Conservation (phyloP, 257 asterid species). For the Pogostemon cablin region DNA sequence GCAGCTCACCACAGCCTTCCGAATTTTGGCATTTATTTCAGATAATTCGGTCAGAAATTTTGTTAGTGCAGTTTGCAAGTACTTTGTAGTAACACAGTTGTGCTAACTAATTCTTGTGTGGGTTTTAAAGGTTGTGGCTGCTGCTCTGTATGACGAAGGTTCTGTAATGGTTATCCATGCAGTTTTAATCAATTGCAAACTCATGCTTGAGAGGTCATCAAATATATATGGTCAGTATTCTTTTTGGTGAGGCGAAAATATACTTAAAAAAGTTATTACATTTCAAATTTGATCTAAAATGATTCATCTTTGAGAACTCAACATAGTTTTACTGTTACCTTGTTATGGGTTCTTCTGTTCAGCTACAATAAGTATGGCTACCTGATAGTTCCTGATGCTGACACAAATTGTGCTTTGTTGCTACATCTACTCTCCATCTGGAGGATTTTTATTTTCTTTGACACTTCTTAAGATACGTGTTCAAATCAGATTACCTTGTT, state of each 20-base stretch:
- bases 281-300: background rate
- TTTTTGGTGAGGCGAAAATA: background rate
- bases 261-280: slow-evolving; percentile 4
- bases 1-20: slow-evolving; percentile 90
- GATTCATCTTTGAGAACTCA: background rate
- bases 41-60: slow-evolving; percentile 65
- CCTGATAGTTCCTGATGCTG: slow-evolving; percentile 9
- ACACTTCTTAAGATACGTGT: slow-evolving; percentile 30
- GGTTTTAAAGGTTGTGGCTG: slow-evolving; percentile 68
- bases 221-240: slow-evolving; percentile 80
- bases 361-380: slow-evolving; percentile 18
- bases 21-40: slow-evolving; percentile 89
- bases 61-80: slow-evolving; percentile 24
- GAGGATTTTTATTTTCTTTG: slow-evolving; percentile 22
- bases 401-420: background rate
- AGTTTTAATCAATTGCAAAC: slow-evolving; percentile 77
- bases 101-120: slow-evolving; percentile 41
- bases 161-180: slow-evolving; percentile 98
- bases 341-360: slow-evolving; percentile 1
- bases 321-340: slow-evolving; percentile 8
- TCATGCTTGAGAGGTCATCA: slow-evolving; percentile 95
- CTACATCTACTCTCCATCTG: slow-evolving; percentile 14
- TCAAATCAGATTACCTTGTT: slow-evolving; percentile 85
- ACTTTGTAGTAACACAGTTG: slow-evolving; percentile 23
- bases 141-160: slow-evolving; percentile 91